Evolutionary conservation across 1,284 basidiomycete species (phyloP).

Genomic region (Puccinia novopanici): DNA sequence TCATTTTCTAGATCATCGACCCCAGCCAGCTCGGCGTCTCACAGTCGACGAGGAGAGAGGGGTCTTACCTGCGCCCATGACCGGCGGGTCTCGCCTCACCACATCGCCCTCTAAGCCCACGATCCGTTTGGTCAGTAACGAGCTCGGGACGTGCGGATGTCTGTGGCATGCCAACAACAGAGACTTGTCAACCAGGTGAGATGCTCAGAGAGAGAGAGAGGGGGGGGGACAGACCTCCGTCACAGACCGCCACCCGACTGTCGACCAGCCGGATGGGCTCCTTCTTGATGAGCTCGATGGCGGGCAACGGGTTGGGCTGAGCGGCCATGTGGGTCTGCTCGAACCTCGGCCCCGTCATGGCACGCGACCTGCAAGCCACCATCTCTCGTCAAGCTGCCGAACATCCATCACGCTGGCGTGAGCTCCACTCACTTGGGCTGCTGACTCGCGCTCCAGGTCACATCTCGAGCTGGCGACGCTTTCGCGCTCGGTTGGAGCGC

Average conservation of each 20-base stretch:
- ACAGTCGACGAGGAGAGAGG: not conserved
- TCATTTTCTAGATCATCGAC: no score
- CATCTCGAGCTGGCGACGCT: not conserved
- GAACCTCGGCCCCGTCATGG: constrained; percentile 72
- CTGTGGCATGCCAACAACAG: constrained; percentile 53
- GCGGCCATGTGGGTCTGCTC: constrained; percentile 84
- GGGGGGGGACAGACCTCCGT: no score
- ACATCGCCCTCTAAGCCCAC: constrained; percentile 64
- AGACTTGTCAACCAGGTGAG: not conserved
- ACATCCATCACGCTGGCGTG: not conserved
- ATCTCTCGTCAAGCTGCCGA: not conserved
- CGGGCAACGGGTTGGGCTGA: constrained; percentile 86
- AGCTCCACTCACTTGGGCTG: constrained; percentile 3
- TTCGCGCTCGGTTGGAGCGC: no score
- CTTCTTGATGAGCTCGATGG: constrained; percentile 67
- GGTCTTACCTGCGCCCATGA: constrained; percentile 57
- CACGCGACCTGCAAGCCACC: constrained; percentile 56
- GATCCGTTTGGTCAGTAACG: constrained; percentile 64
- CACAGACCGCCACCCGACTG: constrained; percentile 79
- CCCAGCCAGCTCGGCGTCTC: not conserved
- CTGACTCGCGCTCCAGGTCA: constrained; percentile 8
- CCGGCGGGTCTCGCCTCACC: constrained; percentile 57
- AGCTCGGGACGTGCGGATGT: constrained; percentile 62
- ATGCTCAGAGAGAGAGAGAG: no score
- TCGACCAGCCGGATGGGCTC: constrained; percentile 81